Evolutionary conservation across 2,329 filamentous ascomycete genomes (phyloP), one percentile per base, ranked within the genome.

Genomic region (Zymoseptoria crescenta): DNA sequence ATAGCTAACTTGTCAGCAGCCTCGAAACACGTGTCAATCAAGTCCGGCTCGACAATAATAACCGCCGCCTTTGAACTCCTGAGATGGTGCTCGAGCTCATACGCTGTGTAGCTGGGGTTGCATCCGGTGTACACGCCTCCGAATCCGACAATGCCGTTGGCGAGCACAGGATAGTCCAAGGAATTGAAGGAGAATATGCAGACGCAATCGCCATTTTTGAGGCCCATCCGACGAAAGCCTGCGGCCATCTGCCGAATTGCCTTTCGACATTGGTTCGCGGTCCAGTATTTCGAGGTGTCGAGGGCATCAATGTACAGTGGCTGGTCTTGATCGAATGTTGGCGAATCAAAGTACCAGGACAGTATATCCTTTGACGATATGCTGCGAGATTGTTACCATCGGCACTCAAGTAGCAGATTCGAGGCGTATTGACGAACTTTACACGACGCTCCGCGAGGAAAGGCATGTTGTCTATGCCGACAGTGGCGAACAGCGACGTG

Each of bases 271-370:
- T 79, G 75, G 21, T 70, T 74, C 52, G 74, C 76, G 7, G 75
- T 79, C 54, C 64, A 64, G 56, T 80, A 24, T 24, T 24, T 24
- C 24, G 24, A 24, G 24, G 76, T 3, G 28, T 62, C 56, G 8
- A 71, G 67, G 2, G 74, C 76, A 61, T 83, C 79, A 52, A 81
- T 70, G 59, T 79, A 83, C 63, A 81, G 77, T 20, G 77, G 77
- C 55, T 75, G 75, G 54, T 81, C 71, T 28, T 72, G 71, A 59
- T 81, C 74, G 62, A 79, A 81, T 0, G 57, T 57, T 7, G 75
- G 75, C 1, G 76, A 67, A 41, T 80, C 76, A 60, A 82, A 82
- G 19, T 79, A 76, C 72, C 77, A 83, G 3, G 80, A 81, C 6
- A 82, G 59, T 6, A 83, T 62, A 64, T 83, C 81, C 56, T 76